These are phyloP conservation scores for Teratosphaeriaceae sp. DNA, from an alignment of 2,329 filamentous ascomycete genomes.

Conservation along the genomic window DNA sequence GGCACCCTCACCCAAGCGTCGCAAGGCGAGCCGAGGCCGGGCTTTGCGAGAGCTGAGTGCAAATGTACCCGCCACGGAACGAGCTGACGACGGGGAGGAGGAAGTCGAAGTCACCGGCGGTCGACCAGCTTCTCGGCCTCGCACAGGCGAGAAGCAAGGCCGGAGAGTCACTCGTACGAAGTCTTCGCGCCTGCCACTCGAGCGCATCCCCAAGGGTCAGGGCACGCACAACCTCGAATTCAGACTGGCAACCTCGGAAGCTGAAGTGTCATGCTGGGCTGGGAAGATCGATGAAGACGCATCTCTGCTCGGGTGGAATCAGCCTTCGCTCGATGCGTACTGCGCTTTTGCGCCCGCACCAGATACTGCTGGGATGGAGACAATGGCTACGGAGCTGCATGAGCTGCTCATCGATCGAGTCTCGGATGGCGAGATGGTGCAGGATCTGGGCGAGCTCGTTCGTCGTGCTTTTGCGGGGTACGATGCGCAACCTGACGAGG, in stretches of 20 bases:
- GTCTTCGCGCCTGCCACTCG: slow-evolving; percentile 33
- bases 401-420: slow-evolving; percentile 14
- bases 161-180: too few relatives aligned
- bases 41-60: slow-evolving; percentile 19
- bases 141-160: slow-evolving; percentile 13
- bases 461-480: background rate
- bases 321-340: slow-evolving; percentile 15
- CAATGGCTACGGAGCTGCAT: slow-evolving; percentile 10
- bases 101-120: background rate
- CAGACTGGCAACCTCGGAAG: slow-evolving; percentile 1
- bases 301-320: slow-evolving; percentile 20
- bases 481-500: background rate
- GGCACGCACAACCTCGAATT: slow-evolving; percentile 15
- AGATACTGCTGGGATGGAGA: slow-evolving; percentile 9
- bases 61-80: slow-evolving; percentile 12
- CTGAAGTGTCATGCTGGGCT: slow-evolving; percentile 6
- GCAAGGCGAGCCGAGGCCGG: slow-evolving; percentile 16
- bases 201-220: slow-evolving; percentile 28
- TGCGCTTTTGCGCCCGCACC: slow-evolving; percentile 8
- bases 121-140: background rate
- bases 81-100: slow-evolving; percentile 2
- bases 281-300: slow-evolving; percentile 12
- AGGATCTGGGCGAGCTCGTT: slow-evolving; percentile 14
- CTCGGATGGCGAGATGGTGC: slow-evolving; percentile 18
- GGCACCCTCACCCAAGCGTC: slow-evolving; percentile 15